Evolutionary conservation across 148 eudicot genomes (phyloP).

Genomic region (Amaranthus cruentus): DNA sequence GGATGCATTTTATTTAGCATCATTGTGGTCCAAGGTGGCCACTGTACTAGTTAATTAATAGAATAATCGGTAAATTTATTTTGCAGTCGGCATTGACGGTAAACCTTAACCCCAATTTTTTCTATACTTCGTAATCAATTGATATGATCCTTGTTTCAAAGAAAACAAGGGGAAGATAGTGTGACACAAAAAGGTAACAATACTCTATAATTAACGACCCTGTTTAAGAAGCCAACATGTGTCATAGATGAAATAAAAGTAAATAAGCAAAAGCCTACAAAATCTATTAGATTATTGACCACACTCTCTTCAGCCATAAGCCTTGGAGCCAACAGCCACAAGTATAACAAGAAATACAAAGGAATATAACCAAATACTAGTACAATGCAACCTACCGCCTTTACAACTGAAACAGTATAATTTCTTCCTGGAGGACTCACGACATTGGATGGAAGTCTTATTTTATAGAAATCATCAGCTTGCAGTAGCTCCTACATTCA

Average conservation of each 20-base stretch:
- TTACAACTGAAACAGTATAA: conserved; percentile 69
- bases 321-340: neutral
- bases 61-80: too few species aligned
- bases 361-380: neutral
- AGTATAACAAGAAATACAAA: neutral
- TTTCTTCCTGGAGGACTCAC: conserved; percentile 83
- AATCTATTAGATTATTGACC: neutral
- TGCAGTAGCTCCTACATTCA: conserved; percentile 56
- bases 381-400: conserved; percentile 61
- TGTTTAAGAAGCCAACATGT: neutral
- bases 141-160: too few species aligned
- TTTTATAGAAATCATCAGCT: conserved; percentile 74
- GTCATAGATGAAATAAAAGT: neutral
- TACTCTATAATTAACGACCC: neutral
- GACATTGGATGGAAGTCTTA: conserved; percentile 84
- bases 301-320: conserved; percentile 7
- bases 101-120: too few species aligned
- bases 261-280: neutral
- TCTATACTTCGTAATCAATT: too few species aligned
- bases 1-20: too few species aligned
- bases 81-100: too few species aligned
- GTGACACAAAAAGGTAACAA: neutral
- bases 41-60: too few species aligned
- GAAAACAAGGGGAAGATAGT: neutral
- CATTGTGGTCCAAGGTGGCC: too few species aligned